Conservation (phyloP, 768 basidiomycete genomes). For the Mycena rebaudengoi region DNA sequence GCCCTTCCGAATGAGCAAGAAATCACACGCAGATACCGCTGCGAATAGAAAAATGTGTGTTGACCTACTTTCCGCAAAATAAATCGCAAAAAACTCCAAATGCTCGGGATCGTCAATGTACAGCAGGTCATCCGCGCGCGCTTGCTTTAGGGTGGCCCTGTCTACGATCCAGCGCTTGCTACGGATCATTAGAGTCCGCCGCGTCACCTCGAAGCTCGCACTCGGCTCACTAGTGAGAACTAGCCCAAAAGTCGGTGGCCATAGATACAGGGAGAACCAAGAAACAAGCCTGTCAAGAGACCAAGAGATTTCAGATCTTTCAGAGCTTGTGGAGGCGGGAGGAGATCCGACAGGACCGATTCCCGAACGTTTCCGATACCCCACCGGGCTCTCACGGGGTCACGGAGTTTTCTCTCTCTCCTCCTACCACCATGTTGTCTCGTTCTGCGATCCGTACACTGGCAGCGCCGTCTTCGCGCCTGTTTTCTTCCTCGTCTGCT, state of each 20-base stretch:
- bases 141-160: slow-evolving; percentile 73
- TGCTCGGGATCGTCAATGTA: slow-evolving; percentile 83
- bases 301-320: too few relatives aligned
- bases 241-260: slow-evolving; percentile 94
- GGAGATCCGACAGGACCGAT: too few relatives aligned
- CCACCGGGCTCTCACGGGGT: too few relatives aligned
- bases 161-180: slow-evolving; percentile 96
- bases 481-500: slow-evolving; percentile 79
- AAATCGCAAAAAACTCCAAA: slow-evolving; percentile 85
- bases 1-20: too few relatives aligned
- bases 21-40: background rate
- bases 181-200: slow-evolving; percentile 29
- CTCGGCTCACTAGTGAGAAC: slow-evolving; percentile 80
- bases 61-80: slow-evolving; percentile 81
- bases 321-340: too few relatives aligned
- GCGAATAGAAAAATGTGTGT: background rate
- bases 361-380: too few relatives aligned
- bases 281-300: too few relatives aligned
- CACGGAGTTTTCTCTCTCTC: slow-evolving; percentile 10
- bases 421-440: slow-evolving; percentile 64
- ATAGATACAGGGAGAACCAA: too few relatives aligned
- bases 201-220: slow-evolving; percentile 12
- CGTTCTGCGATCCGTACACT: slow-evolving; percentile 69
- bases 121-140: slow-evolving; percentile 79
- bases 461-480: slow-evolving; percentile 61